phyloP scores from a whole-genome alignment of 371 early-diverging fungal genomes.

The Coemansia sp. region DNA sequence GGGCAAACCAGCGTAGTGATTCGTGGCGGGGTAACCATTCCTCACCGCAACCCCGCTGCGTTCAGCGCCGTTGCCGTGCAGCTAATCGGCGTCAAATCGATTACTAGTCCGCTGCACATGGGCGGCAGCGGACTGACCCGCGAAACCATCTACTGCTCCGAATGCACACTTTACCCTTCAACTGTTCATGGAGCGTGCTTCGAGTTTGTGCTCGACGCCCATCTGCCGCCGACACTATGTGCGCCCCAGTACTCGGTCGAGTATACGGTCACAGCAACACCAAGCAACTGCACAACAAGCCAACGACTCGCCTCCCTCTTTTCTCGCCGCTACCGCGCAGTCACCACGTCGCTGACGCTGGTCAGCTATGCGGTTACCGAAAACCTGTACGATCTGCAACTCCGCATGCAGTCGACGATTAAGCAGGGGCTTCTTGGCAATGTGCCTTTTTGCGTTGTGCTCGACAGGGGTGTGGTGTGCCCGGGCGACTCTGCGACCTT shows the following conservation, averaged over 20 bases:
- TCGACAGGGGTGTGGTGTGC: background rate
- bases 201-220: slow-evolving; percentile 10
- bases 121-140: background rate
- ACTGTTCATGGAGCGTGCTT: slow-evolving; percentile 1
- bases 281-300: no score
- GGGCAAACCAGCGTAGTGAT: background rate
- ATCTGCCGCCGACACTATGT: slow-evolving; percentile 7
- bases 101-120: background rate
- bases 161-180: background rate
- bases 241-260: slow-evolving; percentile 15
- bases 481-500: background rate
- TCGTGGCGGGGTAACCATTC: slow-evolving; percentile 1
- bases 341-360: background rate
- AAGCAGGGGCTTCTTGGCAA: background rate
- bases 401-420: background rate
- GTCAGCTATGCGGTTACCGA: background rate
- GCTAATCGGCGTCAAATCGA: background rate
- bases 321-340: background rate
- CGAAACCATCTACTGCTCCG: background rate
- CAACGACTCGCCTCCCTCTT: background rate
- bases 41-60: background rate
- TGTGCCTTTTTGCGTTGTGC: background rate
- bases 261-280: slow-evolving; percentile 3
- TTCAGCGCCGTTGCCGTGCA: background rate
- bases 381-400: background rate